Percentiles rank a stretch among this genome's conserved stretches.
Conservation (phyloP, 148 eudicot species). For the Fallopia convolvulus region DNA sequence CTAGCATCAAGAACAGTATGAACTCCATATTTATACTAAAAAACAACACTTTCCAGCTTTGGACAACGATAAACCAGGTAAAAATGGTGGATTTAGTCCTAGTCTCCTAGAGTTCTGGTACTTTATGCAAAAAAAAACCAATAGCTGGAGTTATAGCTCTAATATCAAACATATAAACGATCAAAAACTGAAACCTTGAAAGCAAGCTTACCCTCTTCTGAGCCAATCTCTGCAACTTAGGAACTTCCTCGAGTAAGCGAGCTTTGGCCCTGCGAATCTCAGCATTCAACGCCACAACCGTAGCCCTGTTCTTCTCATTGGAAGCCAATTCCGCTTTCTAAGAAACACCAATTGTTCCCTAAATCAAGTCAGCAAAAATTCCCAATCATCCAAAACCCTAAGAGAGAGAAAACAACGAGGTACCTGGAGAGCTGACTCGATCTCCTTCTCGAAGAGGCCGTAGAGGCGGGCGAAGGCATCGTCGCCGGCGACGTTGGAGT, state of each 20-base stretch:
- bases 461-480: slow-evolving; percentile 95
- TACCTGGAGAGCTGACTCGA: slow-evolving; percentile 73
- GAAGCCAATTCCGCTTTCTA: slow-evolving; percentile 84
- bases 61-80: too few species aligned
- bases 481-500: slow-evolving; percentile 67
- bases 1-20: too few species aligned
- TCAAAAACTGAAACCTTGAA: background rate
- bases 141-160: too few species aligned
- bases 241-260: slow-evolving; percentile 77
- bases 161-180: background rate
- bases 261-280: slow-evolving; percentile 94
- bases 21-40: too few species aligned
- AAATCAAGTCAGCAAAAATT: background rate
- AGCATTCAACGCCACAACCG: slow-evolving; percentile 84
- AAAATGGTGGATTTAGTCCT: too few species aligned
- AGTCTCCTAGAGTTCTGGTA: too few species aligned
- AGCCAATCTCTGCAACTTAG: slow-evolving; percentile 88
- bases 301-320: slow-evolving; percentile 66
- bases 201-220: slow-evolving; percentile 79
- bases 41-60: too few species aligned
- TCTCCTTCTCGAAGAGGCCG: slow-evolving; percentile 65
- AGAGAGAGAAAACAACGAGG: background rate
- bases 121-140: too few species aligned
- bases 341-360: background rate
- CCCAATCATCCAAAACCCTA: background rate